These are phyloP conservation scores for Phytophthora sansomeana DNA, from an alignment of 352 stramenopile species.

Conservation along the genomic window DNA sequence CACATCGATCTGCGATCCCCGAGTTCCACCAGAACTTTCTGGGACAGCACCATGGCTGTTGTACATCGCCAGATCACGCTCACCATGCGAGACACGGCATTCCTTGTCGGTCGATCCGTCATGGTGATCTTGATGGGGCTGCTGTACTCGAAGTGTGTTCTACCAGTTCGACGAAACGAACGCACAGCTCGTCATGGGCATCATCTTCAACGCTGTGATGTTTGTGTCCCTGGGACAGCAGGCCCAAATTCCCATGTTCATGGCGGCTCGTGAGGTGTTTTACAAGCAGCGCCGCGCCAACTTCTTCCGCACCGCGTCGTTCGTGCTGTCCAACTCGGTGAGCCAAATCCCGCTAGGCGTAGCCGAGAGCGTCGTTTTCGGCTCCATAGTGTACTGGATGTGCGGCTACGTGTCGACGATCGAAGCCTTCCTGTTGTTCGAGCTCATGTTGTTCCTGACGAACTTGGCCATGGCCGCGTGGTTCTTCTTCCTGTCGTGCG, in stretches of 20 bases:
- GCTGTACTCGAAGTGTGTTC: conserved; percentile 42
- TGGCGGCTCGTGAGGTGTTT: too few relatives aligned
- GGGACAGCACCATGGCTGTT: conserved; percentile 27
- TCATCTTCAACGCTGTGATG: conserved; percentile 75
- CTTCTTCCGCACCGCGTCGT: too few relatives aligned
- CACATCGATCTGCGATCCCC: conserved; percentile 77
- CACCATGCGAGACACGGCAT: too few relatives aligned
- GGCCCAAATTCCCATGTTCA: too few relatives aligned
- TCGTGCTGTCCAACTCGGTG: too few relatives aligned
- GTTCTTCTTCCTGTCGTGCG: conserved; percentile 32
- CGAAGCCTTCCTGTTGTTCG: conserved; percentile 46
- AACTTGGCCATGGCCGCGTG: conserved; percentile 40
- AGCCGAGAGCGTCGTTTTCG: too few relatives aligned
- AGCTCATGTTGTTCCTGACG: conserved; percentile 38
- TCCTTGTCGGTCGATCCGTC: conserved; percentile 37
- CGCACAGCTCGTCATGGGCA: conserved; percentile 59
- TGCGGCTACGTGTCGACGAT: too few relatives aligned
- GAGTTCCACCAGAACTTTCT: conserved; percentile 48
- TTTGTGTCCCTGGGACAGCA: too few relatives aligned
- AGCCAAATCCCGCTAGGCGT: too few relatives aligned
- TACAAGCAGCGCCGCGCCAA: too few relatives aligned
- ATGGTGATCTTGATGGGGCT: conserved; percentile 54
- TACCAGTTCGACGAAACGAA: conserved; percentile 50
- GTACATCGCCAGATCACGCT: too few relatives aligned
- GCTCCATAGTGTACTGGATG: too few relatives aligned